Evolutionary conservation across 495 filamentous ascomycete species (phyloP), one percentile per base, ranked within the genome.

Genomic region (Haplographium delicatum): DNA sequence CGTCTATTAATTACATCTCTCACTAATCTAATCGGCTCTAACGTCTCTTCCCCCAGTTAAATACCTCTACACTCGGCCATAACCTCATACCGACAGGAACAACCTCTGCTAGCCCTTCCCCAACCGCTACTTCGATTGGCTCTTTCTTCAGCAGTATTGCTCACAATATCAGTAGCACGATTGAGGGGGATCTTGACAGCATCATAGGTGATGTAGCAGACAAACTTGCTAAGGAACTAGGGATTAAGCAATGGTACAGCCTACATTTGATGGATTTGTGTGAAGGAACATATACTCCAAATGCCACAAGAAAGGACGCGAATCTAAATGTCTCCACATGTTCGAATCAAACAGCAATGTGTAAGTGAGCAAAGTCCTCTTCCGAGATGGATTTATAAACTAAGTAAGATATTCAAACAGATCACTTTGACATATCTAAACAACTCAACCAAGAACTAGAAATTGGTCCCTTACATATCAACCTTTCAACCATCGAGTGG

Each of bases 231-330:
- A 56, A 65, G 4, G 54, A 71, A 2, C 70, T 82, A 4, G 78
- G 78, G 11, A 72, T 87, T 43, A 71, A 79, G n/a, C 73, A 87
- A 56, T 94, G 84, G 68, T 91, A 91, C 66, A 81, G 80, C 33
- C 58, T 82, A 18, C 84, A 91, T 57, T 60, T 88, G 43, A 76
- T 89, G 66, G 73, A 80, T 47, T 76, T 82, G 58, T 91, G 88
- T 54, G 63, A 78, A 53, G 86, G 88, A 33, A 59, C 71, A 59
- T 81, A 75, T 69, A 60, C 60, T 18, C 79, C 79, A 0, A 72
- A 72, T 51, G 71, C 69, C 6, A 83, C 80, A 1, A 58, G 68
- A 11, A 49, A 65, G 9, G 60, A 61, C 6, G 65, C 71, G 4
- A 52, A 65, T 52, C 73, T 74, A 53, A 80, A 85, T 50, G 67